Base-by-base conservation (phyloP, 768 basidiomycete species). In the Russula griseocarnosa region DNA sequence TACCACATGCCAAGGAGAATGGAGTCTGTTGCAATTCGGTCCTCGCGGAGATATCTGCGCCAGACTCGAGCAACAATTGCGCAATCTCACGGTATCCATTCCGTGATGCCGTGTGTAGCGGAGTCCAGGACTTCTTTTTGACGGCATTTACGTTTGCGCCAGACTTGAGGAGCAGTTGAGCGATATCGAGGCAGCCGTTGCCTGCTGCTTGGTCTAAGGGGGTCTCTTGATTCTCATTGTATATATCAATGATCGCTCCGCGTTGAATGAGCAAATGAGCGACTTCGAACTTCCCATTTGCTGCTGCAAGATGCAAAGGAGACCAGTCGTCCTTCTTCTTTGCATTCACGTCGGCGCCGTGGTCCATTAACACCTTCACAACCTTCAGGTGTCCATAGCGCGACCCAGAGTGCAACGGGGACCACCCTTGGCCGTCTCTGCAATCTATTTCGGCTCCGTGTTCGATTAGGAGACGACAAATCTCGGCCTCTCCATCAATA, bases 281-380 rank as follows among this genome's bases (percentile, higher is more conserved):
- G 16, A 59, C 32, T 22, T 59, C 16, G 16, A 36, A 30, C 13
- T 52, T 30, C 24, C 50, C 55, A 28, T 52, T 63, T 7, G 40
- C 30, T 1, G 52, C 13, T 44, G 58, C 62, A 4, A 58, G 30
- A 44, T 63, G 62, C 14, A 63, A 32, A 9, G 56, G n/a, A 2
- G 62, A 53, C 62, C 62, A 58, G 5, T 10, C 55, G 22, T 59
- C 62, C 13, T 30, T 44, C n/a, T 58, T 46, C 30, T 18, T 40
- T 18, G 20, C 13, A 20, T 59, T 26, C 5, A 60, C 16, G 22
- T 60, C 50, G n/a, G 18, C 47, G n/a, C 42, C 38, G 20, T 22
- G 49, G 10, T 53, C 40, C 28, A 63, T n/a, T 36, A 63, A 47
- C 5, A 58, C 14, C 24, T 11, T 32, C 42, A 49, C 44, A 46